phyloP scores from a whole-genome alignment of 192 early-diverging fungal genomes.

The Coemansia sp. region DNA sequence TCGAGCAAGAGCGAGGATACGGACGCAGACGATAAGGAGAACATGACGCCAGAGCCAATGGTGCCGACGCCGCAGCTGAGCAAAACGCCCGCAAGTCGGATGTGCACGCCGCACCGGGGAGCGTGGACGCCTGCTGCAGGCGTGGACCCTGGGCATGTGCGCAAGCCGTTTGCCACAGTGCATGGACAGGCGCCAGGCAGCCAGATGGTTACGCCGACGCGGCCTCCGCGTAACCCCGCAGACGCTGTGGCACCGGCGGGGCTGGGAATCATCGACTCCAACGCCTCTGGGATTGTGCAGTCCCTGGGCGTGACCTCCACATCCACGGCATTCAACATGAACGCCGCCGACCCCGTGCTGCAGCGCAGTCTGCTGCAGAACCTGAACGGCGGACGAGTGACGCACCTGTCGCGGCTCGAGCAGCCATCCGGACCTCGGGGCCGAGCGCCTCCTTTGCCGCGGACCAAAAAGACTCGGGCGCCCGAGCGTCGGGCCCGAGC shows the following conservation, averaged over 20 bases:
- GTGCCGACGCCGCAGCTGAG: conserved; percentile 36
- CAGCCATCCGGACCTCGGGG: conserved; percentile 16
- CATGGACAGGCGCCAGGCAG: background rate
- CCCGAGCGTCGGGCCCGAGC: conserved; percentile 36
- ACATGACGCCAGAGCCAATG: conserved; percentile 48
- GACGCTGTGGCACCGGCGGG: background rate
- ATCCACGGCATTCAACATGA: conserved; percentile 44
- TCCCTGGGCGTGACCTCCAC: conserved; percentile 40
- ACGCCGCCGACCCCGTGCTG: conserved; percentile 31
- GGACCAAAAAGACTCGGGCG: conserved; percentile 41
- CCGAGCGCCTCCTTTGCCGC: conserved; percentile 30
- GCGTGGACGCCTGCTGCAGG: conserved; percentile 14
- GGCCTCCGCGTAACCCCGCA: conserved; percentile 20
- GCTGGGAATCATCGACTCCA: conserved; percentile 42
- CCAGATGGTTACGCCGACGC: conserved; percentile 35
- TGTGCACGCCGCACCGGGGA: conserved; percentile 28
- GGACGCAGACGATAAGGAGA: conserved; percentile 49
- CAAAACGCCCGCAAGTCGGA: conserved; percentile 48
- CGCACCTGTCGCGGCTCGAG: conserved; percentile 46
- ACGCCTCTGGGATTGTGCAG: conserved; percentile 47
- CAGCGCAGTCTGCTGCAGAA: conserved; percentile 50
- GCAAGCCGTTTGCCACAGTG: background rate
- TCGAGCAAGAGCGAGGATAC: conserved; percentile 55
- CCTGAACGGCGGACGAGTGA: conserved; percentile 49
- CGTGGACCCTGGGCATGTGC: background rate